Base-by-base conservation (phyloP, 352 stramenopile species). In the Blastocystis sp. region DNA sequence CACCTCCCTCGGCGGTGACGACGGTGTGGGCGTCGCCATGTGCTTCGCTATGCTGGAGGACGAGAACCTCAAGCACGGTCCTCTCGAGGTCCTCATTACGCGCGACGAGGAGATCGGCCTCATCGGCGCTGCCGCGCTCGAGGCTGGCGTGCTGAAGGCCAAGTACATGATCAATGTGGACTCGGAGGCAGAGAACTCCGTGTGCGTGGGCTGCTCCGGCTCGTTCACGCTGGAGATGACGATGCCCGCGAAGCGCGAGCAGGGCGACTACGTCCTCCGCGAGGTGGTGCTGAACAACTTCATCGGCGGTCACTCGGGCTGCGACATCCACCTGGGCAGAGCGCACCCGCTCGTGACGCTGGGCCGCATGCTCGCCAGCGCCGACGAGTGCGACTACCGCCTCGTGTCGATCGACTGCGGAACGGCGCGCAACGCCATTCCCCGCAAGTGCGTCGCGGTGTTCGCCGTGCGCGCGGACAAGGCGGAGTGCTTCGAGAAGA, bases 131-230 rank as follows among this genome's bases (percentile, higher is more conserved):
- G 50, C 63, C 33, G 31, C 63, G 6, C 51, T 80, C 41, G 79
- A 89, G 67, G 59, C 67, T 6, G 62, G 62, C 50, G 45, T 89
- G n/a, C 67, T 89, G 33, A 89, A 89, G 50, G 63, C 79, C 41
- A 77, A 89, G 67, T 89, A 89, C 60, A 35, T 89, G 37, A 89
- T 89, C 67, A 89, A 89, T 39, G 63, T 77, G 4, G 79, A 89
- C 45, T 89, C 79, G 10, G 79, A 89, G 60, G 60, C 37, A 33
- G 35, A 89, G 67, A 80, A 89, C 51, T 31, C 79, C 21, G 67
- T 89, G 26, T 89, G 79, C 60, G 55, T 89, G 3, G 79, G 79
- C 41, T 89, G 79, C 67, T 69, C 79, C 19, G 79, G 79, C 29
- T 77, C 63, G 24, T 80, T 80, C 67, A 89, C 63, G 13, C 79